Percentiles rank a stretch among this genome's conserved stretches.
Evolutionary conservation across 2,329 filamentous ascomycete genomes (phyloP).

Genomic region (Colletotrichum sp.): DNA sequence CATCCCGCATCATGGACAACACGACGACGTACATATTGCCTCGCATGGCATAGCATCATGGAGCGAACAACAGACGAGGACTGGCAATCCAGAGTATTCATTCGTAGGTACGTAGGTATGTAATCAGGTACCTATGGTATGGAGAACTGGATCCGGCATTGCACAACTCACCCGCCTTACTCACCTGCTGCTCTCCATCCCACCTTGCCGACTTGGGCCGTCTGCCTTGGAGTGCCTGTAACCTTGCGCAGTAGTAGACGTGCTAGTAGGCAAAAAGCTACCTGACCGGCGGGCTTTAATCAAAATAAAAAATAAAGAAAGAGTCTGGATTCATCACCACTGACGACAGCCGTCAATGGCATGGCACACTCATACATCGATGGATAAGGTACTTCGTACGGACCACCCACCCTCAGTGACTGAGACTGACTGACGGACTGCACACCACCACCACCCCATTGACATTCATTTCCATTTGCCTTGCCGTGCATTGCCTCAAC

Average conservation of each 20-base stretch:
- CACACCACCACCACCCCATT: background rate
- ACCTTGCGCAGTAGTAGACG: background rate
- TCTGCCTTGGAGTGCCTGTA: background rate
- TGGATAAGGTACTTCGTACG: background rate
- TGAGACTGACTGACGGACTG: background rate
- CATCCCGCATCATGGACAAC: background rate
- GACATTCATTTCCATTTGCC: background rate
- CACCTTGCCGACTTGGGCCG: background rate
- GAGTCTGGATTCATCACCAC: constrained; percentile 7
- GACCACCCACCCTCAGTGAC: background rate
- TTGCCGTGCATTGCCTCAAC: background rate
- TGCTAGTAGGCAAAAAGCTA: background rate
- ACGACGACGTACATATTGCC: background rate
- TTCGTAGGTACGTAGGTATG: background rate
- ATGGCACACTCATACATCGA: background rate
- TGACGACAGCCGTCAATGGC: constrained; percentile 4
- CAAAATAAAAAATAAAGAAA: background rate
- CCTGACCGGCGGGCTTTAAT: background rate
- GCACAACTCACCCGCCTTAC: background rate
- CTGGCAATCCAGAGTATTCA: background rate
- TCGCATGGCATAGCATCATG: background rate
- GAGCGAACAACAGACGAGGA: background rate
- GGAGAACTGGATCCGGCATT: background rate
- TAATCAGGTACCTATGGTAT: background rate
- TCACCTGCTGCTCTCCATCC: background rate